Percentiles rank a stretch among this genome's conserved stretches.
Conservation (phyloP, 345 rosid species). For the Populus simonii region DNA sequence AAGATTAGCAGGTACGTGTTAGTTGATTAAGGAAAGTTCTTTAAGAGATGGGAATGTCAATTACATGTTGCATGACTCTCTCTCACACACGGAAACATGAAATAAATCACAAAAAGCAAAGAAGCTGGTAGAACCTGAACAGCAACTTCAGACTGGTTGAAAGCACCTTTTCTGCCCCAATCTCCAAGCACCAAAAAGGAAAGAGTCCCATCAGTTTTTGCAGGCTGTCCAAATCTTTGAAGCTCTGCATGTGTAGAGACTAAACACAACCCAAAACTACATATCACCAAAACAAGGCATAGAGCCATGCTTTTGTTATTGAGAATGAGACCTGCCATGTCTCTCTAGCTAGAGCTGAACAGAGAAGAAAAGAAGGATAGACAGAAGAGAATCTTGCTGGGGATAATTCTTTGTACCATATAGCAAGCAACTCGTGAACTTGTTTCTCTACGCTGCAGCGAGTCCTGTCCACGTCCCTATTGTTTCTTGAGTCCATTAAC, state of each 20-base stretch:
- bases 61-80: not conserved
- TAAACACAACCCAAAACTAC: conserved; percentile 9
- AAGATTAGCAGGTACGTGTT: not conserved
- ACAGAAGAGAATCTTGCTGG: not conserved
- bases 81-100: not conserved
- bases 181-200: conserved; percentile 72
- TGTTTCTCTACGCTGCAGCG: not conserved
- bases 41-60: not conserved
- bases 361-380: not conserved
- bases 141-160: conserved; percentile 67
- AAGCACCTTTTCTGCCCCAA: conserved; percentile 78
- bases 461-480: not conserved
- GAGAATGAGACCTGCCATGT: not conserved
- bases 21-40: not conserved
- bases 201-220: conserved; percentile 49
- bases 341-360: not conserved
- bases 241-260: conserved; percentile 38
- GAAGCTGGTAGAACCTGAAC: conserved; percentile 39
- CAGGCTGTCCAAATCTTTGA: conserved; percentile 45
- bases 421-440: not conserved
- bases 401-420: not conserved
- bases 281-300: not conserved
- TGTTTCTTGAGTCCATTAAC: not conserved
- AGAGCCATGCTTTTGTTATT: not conserved
- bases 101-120: not conserved